These are phyloP conservation scores for Sonneratia alba DNA, from an alignment of 345 rosid species.

Conservation along the genomic window DNA sequence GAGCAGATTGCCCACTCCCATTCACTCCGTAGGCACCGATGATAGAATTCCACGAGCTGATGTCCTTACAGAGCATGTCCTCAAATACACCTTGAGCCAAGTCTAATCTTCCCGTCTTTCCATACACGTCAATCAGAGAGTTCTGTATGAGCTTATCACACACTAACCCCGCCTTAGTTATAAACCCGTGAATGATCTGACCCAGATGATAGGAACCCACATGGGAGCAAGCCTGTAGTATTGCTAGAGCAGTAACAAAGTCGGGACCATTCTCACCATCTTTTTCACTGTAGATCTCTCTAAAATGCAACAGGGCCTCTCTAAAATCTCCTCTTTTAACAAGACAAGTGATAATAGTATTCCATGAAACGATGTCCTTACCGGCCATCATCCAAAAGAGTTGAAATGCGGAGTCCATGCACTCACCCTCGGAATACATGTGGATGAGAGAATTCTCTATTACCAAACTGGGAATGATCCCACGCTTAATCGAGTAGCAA, in stretches of 20 bases:
- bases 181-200: slow-evolving; percentile 24
- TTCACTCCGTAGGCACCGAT: slow-evolving; percentile 34
- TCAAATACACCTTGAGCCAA: slow-evolving; percentile 33
- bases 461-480: slow-evolving; percentile 31
- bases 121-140: slow-evolving; percentile 39
- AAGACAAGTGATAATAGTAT: slow-evolving; percentile 48
- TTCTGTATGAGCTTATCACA: slow-evolving; percentile 25
- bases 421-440: slow-evolving; percentile 49
- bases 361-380: slow-evolving; percentile 48
- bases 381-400: slow-evolving; percentile 43
- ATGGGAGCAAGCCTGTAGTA: slow-evolving; percentile 22
- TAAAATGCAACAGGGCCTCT: slow-evolving; percentile 37
- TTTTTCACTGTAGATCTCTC: slow-evolving; percentile 7
- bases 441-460: slow-evolving; percentile 44
- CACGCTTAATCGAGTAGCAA: slow-evolving; percentile 43
- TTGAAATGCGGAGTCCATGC: slow-evolving; percentile 34
- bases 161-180: slow-evolving; percentile 17
- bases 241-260: slow-evolving; percentile 23
- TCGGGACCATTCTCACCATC: slow-evolving; percentile 12
- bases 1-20: slow-evolving; percentile 23
- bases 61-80: slow-evolving; percentile 43
- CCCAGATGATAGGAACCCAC: slow-evolving; percentile 18
- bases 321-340: slow-evolving; percentile 37
- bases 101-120: slow-evolving; percentile 28
- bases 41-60: slow-evolving; percentile 39